Evolutionary conservation across 176 grass and related monocot species (phyloP).

Genomic region (Carex cristatella): DNA sequence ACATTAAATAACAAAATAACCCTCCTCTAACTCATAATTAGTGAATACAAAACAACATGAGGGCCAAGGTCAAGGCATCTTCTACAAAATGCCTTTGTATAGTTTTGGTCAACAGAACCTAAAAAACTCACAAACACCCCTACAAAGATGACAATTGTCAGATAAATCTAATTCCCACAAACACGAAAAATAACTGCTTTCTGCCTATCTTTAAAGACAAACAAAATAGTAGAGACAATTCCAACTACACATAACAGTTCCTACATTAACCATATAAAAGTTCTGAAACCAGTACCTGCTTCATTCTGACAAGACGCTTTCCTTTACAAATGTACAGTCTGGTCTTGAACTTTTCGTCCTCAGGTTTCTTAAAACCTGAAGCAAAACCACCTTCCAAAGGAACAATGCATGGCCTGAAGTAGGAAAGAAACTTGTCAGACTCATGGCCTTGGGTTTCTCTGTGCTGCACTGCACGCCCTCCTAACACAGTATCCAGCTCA

Average conservation of each 20-base stretch:
- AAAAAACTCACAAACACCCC: not conserved
- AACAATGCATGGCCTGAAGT: conserved; percentile 98
- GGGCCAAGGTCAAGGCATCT: not conserved
- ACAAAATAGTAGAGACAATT: not conserved
- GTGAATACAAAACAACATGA: not conserved
- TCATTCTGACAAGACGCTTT: conserved; percentile 91
- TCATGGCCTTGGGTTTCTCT: conserved; percentile 88
- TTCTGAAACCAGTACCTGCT: conserved; percentile 48
- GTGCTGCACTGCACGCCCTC: conserved; percentile 92
- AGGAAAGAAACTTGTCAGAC: conserved; percentile 94
- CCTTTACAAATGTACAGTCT: conserved; percentile 81
- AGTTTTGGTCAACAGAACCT: not conserved
- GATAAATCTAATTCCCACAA: not conserved
- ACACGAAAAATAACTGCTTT: not conserved
- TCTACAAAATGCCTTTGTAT: not conserved
- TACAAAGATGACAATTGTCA: not conserved
- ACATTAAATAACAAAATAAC: not conserved
- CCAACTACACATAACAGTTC: not conserved
- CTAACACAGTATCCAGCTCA: conserved; percentile 89
- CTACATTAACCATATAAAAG: not conserved
- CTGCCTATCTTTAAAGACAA: not conserved
- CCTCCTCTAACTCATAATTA: not conserved
- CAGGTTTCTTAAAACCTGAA: conserved; percentile 82
- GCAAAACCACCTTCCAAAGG: conserved; percentile 95
- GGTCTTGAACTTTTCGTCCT: conserved; percentile 80